phyloP scores from a whole-genome alignment of 345 rosid species.

The Kandelia obovata region DNA sequence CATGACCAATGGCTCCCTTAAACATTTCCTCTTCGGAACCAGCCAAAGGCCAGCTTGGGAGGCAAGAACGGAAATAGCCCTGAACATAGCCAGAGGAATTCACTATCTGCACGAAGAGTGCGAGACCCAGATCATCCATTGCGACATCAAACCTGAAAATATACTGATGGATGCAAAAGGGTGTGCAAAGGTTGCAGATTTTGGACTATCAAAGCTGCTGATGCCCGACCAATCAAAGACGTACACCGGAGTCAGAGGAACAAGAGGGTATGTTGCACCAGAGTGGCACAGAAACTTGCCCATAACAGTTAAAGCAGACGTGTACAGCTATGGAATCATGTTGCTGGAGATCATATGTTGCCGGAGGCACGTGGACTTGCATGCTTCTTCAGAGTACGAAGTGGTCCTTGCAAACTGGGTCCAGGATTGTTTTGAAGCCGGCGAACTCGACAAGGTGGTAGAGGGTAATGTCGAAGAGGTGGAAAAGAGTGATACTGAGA shows the following conservation, averaged over 20 bases:
- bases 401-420: conserved; percentile 27
- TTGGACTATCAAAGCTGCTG: conserved; percentile 20
- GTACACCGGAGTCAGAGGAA: background rate
- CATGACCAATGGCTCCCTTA: conserved; percentile 27
- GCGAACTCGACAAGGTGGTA: conserved; percentile 20
- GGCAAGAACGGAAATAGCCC: conserved; percentile 8
- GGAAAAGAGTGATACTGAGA: background rate
- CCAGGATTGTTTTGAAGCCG: conserved; percentile 3
- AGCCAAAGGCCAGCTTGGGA: conserved; percentile 22
- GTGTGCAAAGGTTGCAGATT: conserved; percentile 14
- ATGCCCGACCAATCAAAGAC: conserved; percentile 5
- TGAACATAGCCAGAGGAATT: conserved; percentile 17
- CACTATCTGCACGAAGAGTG: conserved; percentile 20
- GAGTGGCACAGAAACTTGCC: conserved; percentile 18
- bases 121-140: conserved; percentile 6
- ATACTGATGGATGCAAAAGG: conserved; percentile 15
- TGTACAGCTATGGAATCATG: conserved; percentile 32
- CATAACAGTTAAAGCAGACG: conserved; percentile 17
- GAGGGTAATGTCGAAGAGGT: conserved; percentile 2
- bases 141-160: conserved; percentile 21
- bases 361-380: conserved; percentile 9
- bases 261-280: conserved; percentile 26
- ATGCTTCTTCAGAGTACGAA: conserved; percentile 10
- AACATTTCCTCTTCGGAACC: conserved; percentile 18
- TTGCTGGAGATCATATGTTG: conserved; percentile 31